phyloP scores from a whole-genome alignment of 2,329 filamentous ascomycete genomes.

The Aureobasidium zeae region DNA sequence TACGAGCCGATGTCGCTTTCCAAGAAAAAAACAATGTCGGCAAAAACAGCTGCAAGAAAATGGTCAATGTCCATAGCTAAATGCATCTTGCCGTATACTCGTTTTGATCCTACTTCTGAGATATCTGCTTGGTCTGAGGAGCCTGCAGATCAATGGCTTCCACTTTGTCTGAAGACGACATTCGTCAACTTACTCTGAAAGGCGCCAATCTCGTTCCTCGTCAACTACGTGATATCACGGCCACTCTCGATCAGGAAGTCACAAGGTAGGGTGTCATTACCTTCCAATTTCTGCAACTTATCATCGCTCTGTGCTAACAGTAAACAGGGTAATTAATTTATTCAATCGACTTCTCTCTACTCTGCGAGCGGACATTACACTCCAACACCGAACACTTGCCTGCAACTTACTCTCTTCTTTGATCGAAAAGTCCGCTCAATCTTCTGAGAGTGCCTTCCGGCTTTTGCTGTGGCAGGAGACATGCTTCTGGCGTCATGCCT shows the following conservation, averaged over 20 bases:
- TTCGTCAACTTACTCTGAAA: slow-evolving; percentile 11
- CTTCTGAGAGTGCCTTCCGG: slow-evolving; percentile 23
- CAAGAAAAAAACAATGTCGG: neutral
- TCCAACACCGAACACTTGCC: slow-evolving; percentile 37
- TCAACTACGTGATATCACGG: neutral
- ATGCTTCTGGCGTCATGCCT: slow-evolving; percentile 30
- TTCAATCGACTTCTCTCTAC: neutral
- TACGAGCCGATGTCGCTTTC: slow-evolving; percentile 1
- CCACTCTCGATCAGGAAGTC: slow-evolving; percentile 1
- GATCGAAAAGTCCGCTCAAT: slow-evolving; percentile 33
- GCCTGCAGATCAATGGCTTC: neutral
- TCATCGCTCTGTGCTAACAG: neutral
- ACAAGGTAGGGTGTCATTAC: slow-evolving; percentile 1
- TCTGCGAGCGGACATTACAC: slow-evolving; percentile 18
- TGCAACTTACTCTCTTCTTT: slow-evolving; percentile 39
- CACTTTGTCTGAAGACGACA: slow-evolving; percentile 11
- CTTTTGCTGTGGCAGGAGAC: slow-evolving; percentile 28
- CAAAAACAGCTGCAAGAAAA: slow-evolving; percentile 7
- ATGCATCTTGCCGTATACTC: neutral
- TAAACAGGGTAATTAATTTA: neutral
- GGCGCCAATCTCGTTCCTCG: slow-evolving; percentile 13
- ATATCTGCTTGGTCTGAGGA: neutral
- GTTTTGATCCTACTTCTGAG: neutral
- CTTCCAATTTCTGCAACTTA: neutral
- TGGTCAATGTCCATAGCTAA: slow-evolving; percentile 11